A percentile compares a stretch with the other conserved stretches of the same genome.
Evolutionary conservation across 129 eudicot species (phyloP).

Genomic region (Helichrysum umbraculigerum): DNA sequence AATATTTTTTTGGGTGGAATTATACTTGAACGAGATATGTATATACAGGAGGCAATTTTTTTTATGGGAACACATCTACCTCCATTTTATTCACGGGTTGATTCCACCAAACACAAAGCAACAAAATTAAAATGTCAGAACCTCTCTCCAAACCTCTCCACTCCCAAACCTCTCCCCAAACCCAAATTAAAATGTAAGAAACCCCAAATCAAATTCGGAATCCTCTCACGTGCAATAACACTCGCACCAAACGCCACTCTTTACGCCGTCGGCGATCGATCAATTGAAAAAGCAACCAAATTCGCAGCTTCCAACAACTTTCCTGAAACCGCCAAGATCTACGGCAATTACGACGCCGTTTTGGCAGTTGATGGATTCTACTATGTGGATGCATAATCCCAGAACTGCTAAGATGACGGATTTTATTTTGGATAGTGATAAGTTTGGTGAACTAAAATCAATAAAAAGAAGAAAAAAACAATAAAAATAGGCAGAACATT

Average conservation of each 20-base stretch:
- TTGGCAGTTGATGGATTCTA: slow-evolving; percentile 78
- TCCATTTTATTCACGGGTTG: too few species aligned
- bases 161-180: not conserved
- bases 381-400: slow-evolving; percentile 79
- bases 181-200: slow-evolving; percentile 37
- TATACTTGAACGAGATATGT: too few species aligned
- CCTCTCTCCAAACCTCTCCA: too few species aligned
- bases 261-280: slow-evolving; percentile 77
- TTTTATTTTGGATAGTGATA: slow-evolving; percentile 41
- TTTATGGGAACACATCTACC: too few species aligned
- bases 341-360: slow-evolving; percentile 72
- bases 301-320: slow-evolving; percentile 57
- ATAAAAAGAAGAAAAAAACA: too few species aligned
- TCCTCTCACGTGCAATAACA: slow-evolving; percentile 56
- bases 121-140: too few species aligned
- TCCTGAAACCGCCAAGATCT: slow-evolving; percentile 51
- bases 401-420: slow-evolving; percentile 56
- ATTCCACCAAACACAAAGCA: too few species aligned
- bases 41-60: too few species aligned
- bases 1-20: too few species aligned
- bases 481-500: too few species aligned
- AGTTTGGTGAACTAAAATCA: slow-evolving; percentile 52
- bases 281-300: slow-evolving; percentile 51
- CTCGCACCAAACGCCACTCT: slow-evolving; percentile 59
- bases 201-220: slow-evolving; percentile 58